phyloP scores from a whole-genome alignment of 768 basidiomycete genomes.

The Tulasnella sp. region DNA sequence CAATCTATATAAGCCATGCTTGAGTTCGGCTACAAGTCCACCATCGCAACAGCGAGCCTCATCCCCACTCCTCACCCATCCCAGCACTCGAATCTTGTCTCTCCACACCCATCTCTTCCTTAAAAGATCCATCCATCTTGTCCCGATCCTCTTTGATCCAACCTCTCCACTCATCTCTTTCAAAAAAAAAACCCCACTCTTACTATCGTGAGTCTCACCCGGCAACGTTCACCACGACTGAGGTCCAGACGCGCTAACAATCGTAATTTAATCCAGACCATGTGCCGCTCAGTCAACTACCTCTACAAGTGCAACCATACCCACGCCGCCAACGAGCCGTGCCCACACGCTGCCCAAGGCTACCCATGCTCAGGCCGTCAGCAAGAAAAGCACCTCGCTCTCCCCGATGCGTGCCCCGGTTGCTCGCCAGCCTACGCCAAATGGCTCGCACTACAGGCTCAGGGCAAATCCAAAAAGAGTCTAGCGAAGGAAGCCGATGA shows the following conservation, averaged over 20 bases:
- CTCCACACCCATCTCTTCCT: neutral
- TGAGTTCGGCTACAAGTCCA: neutral
- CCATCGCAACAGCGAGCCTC: slow-evolving; percentile 5
- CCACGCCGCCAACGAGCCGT: slow-evolving; percentile 23
- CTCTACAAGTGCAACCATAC: slow-evolving; percentile 27
- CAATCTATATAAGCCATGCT: slow-evolving; percentile 4
- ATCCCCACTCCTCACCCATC: neutral
- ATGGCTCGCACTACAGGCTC: slow-evolving; percentile 17
- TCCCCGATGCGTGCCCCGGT: slow-evolving; percentile 25
- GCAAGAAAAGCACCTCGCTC: slow-evolving; percentile 24
- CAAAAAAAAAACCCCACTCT: neutral
- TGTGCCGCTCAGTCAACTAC: slow-evolving; percentile 27
- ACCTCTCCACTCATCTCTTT: neutral
- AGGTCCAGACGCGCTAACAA: slow-evolving; percentile 16
- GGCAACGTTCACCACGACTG: neutral
- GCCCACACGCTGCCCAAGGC: slow-evolving; percentile 13
- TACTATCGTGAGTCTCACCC: slow-evolving; percentile 6
- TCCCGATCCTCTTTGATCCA: slow-evolving; percentile 12
- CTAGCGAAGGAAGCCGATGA: slow-evolving; percentile 13
- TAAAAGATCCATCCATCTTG: neutral
- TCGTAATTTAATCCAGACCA: slow-evolving; percentile 10
- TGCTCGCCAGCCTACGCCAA: slow-evolving; percentile 24
- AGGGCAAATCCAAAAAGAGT: slow-evolving; percentile 10
- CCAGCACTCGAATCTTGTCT: neutral
- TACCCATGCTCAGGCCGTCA: slow-evolving; percentile 20